A percentile compares a stretch with the other conserved stretches of the same genome.
These are phyloP conservation scores for Peronospora tabacina DNA, from an alignment of 352 stramenopile species.

Conservation along the genomic window DNA sequence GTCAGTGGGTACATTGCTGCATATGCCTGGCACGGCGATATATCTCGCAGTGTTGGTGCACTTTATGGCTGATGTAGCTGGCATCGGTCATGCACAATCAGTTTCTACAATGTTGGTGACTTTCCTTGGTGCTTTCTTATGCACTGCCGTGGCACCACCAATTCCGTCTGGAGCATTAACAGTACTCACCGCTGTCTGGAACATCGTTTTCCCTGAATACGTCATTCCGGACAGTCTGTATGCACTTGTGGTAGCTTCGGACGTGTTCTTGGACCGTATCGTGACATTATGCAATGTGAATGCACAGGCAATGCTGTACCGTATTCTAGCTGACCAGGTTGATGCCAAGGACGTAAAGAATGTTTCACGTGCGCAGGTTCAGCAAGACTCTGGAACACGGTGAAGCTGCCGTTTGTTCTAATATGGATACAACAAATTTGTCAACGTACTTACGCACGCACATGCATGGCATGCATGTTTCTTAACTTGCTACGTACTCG, in stretches of 20 bases:
- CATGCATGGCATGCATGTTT: not conserved
- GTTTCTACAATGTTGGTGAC: constrained; percentile 36
- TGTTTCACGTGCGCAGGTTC: constrained; percentile 9
- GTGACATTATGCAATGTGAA: constrained; percentile 73
- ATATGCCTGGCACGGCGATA: constrained; percentile 73
- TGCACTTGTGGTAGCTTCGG: constrained; percentile 50
- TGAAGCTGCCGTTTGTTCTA: too few relatives aligned
- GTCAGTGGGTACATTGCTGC: constrained; percentile 51
- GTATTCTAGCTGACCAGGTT: constrained; percentile 63
- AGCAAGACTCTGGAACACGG: constrained; percentile 11
- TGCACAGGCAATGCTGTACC: constrained; percentile 60
- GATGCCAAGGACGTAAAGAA: constrained; percentile 22
- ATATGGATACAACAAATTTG: too few relatives aligned
- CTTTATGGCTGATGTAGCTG: constrained; percentile 57
- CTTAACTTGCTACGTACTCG: not conserved
- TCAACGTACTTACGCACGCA: not conserved
- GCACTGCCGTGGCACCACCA: constrained; percentile 48
- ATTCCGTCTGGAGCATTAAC: constrained; percentile 50
- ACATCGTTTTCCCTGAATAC: constrained; percentile 46
- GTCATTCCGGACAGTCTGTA: constrained; percentile 53
- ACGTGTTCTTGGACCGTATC: constrained; percentile 68
- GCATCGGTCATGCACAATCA: constrained; percentile 30
- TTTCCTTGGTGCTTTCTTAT: constrained; percentile 53
- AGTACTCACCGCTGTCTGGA: constrained; percentile 66
- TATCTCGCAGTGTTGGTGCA: constrained; percentile 70